Evolutionary conservation across 495 filamentous ascomycete species (phyloP).

Genomic region (Penicillium alfredii): DNA sequence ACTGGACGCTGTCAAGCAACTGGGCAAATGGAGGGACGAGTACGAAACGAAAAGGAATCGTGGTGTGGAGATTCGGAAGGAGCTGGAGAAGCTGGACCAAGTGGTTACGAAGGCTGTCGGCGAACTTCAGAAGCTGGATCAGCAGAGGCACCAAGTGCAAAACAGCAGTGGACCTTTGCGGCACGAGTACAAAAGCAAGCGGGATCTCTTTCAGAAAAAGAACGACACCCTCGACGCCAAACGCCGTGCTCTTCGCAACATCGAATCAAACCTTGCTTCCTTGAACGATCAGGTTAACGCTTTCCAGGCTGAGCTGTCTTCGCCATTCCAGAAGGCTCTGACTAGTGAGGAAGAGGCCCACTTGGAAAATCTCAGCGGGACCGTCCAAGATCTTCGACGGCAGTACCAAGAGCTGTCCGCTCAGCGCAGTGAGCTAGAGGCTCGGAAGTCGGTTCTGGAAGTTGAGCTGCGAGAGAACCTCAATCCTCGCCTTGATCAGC

Average conservation of each 20-base stretch:
- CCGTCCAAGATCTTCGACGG: conserved; percentile 65
- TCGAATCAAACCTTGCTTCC: conserved; percentile 69
- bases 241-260: conserved; percentile 58
- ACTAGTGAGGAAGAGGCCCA: conserved; percentile 73
- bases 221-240: conserved; percentile 71
- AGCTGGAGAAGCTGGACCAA: conserved; percentile 75
- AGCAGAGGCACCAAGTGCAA: conserved; percentile 69
- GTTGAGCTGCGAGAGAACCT: conserved; percentile 82
- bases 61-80: conserved; percentile 51
- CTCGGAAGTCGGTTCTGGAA: conserved; percentile 71
- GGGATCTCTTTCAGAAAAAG: conserved; percentile 63
- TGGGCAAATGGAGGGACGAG: conserved; percentile 67
- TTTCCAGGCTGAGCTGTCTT: conserved; percentile 70
- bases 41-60: conserved; percentile 60
- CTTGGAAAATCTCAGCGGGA: conserved; percentile 62
- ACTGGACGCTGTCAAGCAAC: conserved; percentile 73
- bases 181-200: conserved; percentile 65
- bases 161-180: conserved; percentile 75
- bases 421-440: conserved; percentile 72
- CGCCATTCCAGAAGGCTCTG: conserved; percentile 88
- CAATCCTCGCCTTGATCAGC: conserved; percentile 76
- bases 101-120: conserved; percentile 76
- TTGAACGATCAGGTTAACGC: conserved; percentile 65
- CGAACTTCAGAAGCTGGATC: conserved; percentile 77
- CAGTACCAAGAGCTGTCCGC: conserved; percentile 68